Conservation (phyloP, 2,329 filamentous ascomycete species). For the Paraphoma sp. region DNA sequence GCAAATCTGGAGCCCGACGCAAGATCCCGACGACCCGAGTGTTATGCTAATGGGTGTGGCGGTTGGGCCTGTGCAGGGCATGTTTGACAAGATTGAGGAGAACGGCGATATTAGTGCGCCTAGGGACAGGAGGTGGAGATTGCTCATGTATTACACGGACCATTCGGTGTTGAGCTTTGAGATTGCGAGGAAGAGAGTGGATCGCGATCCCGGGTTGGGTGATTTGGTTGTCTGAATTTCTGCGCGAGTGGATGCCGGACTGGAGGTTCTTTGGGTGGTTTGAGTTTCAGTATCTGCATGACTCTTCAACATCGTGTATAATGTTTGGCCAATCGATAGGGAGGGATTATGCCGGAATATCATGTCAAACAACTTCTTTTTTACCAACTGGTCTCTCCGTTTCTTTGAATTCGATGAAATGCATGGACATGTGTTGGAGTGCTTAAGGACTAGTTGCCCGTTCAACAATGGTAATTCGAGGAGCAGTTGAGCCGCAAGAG, state of each 20-base stretch:
- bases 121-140: conserved; percentile 35
- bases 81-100: conserved; percentile 27
- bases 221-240: conserved; percentile 30
- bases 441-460: no score
- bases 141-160: conserved; percentile 76
- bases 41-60: conserved; percentile 70
- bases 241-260: no score
- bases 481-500: no score
- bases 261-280: no score
- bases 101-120: conserved; percentile 2
- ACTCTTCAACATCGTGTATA: not conserved
- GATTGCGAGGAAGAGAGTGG: conserved; percentile 48
- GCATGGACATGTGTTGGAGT: no score
- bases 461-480: no score
- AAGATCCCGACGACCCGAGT: not conserved
- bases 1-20: conserved; percentile 7
- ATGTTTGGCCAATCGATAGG: no score
- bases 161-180: conserved; percentile 75
- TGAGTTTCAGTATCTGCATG: no score
- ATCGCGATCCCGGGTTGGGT: conserved; percentile 15
- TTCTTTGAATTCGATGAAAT: no score
- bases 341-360: no score
- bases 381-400: no score
- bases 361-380: no score
- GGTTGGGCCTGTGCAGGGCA: conserved; percentile 66